These are phyloP conservation scores for Hevea brasiliensis DNA, from an alignment of 345 rosid genomes.

Conservation along the genomic window DNA sequence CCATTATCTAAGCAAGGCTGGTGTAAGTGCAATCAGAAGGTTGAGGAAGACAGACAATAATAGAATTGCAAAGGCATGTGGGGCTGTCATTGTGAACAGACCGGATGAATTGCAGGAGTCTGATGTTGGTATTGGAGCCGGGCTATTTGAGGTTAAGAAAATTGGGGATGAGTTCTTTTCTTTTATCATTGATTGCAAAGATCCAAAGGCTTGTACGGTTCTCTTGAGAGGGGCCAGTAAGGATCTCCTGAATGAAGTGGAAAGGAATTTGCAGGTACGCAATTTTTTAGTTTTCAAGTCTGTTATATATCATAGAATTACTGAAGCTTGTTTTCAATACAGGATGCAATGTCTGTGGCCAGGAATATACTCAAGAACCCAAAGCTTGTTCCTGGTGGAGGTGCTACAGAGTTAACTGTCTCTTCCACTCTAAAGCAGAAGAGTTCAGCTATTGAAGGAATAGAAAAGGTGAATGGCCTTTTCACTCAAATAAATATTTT, in stretches of 20 bases:
- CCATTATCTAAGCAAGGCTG: slow-evolving; percentile 86
- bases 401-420: slow-evolving; percentile 89
- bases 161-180: slow-evolving; percentile 92
- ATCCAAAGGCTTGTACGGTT: slow-evolving; percentile 89
- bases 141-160: slow-evolving; percentile 88
- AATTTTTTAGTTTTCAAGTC: neutral
- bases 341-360: slow-evolving; percentile 98
- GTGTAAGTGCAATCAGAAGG: slow-evolving; percentile 92
- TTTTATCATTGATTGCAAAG: slow-evolving; percentile 83
- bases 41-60: slow-evolving; percentile 82
- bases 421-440: slow-evolving; percentile 91
- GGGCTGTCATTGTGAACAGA: slow-evolving; percentile 87
- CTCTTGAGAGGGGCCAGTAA: slow-evolving; percentile 93
- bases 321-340: neutral
- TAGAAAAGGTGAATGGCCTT: slow-evolving; percentile 62
- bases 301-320: neutral
- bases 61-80: slow-evolving; percentile 90
- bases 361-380: slow-evolving; percentile 97
- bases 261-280: slow-evolving; percentile 88
- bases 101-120: slow-evolving; percentile 93
- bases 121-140: slow-evolving; percentile 93
- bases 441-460: slow-evolving; percentile 87
- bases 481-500: neutral
- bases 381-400: slow-evolving; percentile 92
- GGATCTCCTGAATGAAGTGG: slow-evolving; percentile 95